Evolutionary conservation across 169 alveolate genomes (phyloP).

Genomic region (Besnoitia besnoiti): DNA sequence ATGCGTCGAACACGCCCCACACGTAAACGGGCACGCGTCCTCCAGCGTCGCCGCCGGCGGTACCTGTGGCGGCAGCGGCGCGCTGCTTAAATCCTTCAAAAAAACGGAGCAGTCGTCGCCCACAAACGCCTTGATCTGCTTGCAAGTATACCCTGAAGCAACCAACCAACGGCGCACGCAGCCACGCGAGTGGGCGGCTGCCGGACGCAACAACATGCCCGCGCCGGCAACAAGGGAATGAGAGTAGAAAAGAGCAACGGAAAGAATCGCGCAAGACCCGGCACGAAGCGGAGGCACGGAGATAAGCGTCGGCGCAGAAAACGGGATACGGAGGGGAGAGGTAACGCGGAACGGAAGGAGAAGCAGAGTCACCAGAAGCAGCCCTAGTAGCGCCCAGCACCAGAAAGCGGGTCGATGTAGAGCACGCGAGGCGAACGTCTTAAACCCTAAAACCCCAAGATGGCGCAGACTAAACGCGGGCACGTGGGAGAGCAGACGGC

Average conservation of each 20-base stretch:
- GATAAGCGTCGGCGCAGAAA: neutral
- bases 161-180: neutral
- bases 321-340: neutral
- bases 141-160: slow-evolving; percentile 62
- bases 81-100: slow-evolving; percentile 44
- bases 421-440: too few relatives aligned
- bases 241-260: neutral
- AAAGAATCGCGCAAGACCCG: neutral
- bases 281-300: neutral
- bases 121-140: slow-evolving; percentile 59
- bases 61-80: slow-evolving; percentile 66
- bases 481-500: too few relatives aligned
- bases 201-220: too few relatives aligned
- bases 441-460: too few relatives aligned
- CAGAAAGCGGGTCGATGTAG: too few relatives aligned
- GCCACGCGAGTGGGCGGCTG: too few relatives aligned
- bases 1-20: slow-evolving; percentile 61
- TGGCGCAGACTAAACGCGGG: too few relatives aligned
- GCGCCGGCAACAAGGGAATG: neutral
- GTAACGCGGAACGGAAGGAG: neutral
- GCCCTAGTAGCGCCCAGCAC: too few relatives aligned
- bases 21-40: slow-evolving; percentile 69
- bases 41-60: slow-evolving; percentile 59
- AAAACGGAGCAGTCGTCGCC: slow-evolving; percentile 60
- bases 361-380: too few relatives aligned